Base-by-base conservation (phyloP, 805 yeast genomes). In the Danielia reshetovae region DNA sequence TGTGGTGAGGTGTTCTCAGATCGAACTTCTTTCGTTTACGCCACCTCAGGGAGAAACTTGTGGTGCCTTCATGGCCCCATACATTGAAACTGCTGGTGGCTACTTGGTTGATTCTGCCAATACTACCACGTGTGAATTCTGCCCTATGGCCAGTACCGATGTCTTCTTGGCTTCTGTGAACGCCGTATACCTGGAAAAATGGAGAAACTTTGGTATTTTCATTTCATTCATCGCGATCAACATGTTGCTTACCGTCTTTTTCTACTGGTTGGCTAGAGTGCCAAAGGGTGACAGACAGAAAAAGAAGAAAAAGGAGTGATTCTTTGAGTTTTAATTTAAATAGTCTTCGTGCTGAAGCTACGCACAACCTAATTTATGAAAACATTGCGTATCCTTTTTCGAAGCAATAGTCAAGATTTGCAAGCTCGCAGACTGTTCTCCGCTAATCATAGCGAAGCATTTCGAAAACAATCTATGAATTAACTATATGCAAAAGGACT, bases 181-280 rank as follows among this genome's bases (percentile, higher is more conserved):
- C 36, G 66, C 82, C 10, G 35, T 59, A 2, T 71, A 65, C 49
- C 30, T 34, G n/a, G 63, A 74, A 48, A 75, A 79, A 62, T 77
- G 85, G 85, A 75, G 84, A 69, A 74, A 79, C 51, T 68, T 68
- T 45, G 85, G 85, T 48, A 67, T 79, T 45, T 62, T 74, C 57
- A 54, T 72, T 39, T 69, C 68, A 31, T 79, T 62, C 48, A 68
- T 74, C 42, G 62, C 47, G 11, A 43, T 65, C 36, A 65, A 67
- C 40, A 52, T 64, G 21, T 28, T 62, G 11, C 35, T 54, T 2
- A 52, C 69, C 10, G 41, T 61, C 7, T 38, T 54, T 40, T 49
- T 62, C 38, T 72, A 81, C 68, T 79, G 84, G 81, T 52, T 76
- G 18, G 75, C 79, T 9, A 75, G 93, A 70, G 90, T 83, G 41